Percentiles rank a stretch among this genome's conserved stretches.
Conservation (phyloP, 1,139 yeast species). For the Yamadazyma dendronema region DNA sequence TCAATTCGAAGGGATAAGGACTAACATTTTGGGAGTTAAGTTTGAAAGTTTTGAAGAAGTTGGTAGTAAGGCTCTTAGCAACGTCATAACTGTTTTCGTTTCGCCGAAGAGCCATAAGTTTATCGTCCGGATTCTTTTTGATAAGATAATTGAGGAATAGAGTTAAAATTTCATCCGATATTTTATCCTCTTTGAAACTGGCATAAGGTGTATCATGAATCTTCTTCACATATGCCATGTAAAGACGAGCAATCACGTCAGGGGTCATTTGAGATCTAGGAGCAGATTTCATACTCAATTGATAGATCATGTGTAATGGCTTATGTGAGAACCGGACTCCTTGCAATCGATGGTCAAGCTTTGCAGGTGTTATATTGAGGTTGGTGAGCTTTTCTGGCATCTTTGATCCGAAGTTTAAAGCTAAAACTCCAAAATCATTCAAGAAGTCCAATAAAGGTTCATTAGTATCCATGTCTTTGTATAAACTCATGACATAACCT, state of each 20-base stretch:
- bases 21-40: slow-evolving; percentile 14
- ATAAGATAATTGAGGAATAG: slow-evolving; percentile 31
- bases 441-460: slow-evolving; percentile 18
- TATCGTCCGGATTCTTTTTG: slow-evolving; percentile 19
- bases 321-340: slow-evolving; percentile 25
- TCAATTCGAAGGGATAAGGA: slow-evolving; percentile 28
- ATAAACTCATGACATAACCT: slow-evolving; percentile 38
- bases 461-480: slow-evolving; percentile 9
- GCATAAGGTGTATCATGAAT: slow-evolving; percentile 2
- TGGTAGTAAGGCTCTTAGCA: slow-evolving; percentile 28
- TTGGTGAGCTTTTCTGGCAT: slow-evolving; percentile 13
- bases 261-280: not conserved
- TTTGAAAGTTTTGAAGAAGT: slow-evolving; percentile 20
- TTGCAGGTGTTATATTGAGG: slow-evolving; percentile 25
- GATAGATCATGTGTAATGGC: slow-evolving; percentile 28
- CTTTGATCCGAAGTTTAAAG: slow-evolving; percentile 21
- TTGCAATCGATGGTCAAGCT: slow-evolving; percentile 28
- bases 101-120: slow-evolving; percentile 20
- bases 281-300: slow-evolving; percentile 6
- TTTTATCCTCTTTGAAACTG: slow-evolving; percentile 5
- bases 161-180: slow-evolving; percentile 28
- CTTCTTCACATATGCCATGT: slow-evolving; percentile 18
- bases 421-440: slow-evolving; percentile 26
- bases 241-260: slow-evolving; percentile 11
- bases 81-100: slow-evolving; percentile 23